Evolutionary conservation across 2,329 filamentous ascomycete genomes (phyloP), one percentile per base, ranked within the genome.

Genomic region (Ilyonectria robusta): DNA sequence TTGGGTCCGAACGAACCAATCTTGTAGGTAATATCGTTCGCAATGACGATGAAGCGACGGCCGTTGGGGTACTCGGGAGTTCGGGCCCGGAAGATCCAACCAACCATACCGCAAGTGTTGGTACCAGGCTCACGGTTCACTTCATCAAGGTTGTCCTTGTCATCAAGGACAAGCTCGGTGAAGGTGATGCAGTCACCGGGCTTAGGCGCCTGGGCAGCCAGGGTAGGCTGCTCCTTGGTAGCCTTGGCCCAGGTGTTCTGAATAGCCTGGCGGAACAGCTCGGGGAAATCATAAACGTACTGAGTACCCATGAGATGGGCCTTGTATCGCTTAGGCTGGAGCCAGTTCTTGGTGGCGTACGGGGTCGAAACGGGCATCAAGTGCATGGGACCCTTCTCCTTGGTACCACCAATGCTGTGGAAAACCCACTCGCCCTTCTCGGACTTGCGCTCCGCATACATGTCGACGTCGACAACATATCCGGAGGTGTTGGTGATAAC

Each of bases 21-120:
- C 88, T 97, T 97, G 89, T 94, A 98, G 19, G 96, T 99, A 81
- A 99, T 99, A 79, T 99, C 96, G 88, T 99, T 99, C 87, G 96
- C 95, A 70, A 99, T 92, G 72, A 99, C 94, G 79, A 99, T 91
- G 84, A 98, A 98, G 78, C 93, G 93, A 74, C 96, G 91, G 66
- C 96, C 96, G 71, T 90, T 89, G 65, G 96, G 95, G 80, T 99
- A 99, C 82, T 99, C 96, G 10, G 96, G 96, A 1, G 96, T 98
- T 80, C 91, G 94, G 17, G 95, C 96, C 69, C 94, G 97, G 80
- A 98, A 92, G 72, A 98, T 89, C 96, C 96, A 99, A 73, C 94
- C 96, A 62, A 99, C 95, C 96, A 99, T 99, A 84, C 96, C 96
- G 78, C 96, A 96, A 48, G 88, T 93, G 86, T 99, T 99, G 79